A percentile compares a stretch with the other conserved stretches of the same genome.
Conservation (phyloP, 2,329 filamentous ascomycete genomes). For the Fusarium zealandicum region DNA sequence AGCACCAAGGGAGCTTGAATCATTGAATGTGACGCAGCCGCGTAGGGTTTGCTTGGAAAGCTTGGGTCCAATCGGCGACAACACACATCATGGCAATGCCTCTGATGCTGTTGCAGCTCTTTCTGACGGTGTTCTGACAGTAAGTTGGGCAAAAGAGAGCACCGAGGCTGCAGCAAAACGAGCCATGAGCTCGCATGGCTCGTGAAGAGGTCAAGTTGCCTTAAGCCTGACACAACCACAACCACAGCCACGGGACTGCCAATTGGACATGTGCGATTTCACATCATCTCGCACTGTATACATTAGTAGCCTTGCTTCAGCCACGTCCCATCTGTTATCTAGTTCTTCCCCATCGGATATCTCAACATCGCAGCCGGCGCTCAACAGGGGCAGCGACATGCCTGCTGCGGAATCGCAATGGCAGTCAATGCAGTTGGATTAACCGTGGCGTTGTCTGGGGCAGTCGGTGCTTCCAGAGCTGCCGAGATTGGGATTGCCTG, state of each 20-base stretch:
- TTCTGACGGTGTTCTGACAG: background rate
- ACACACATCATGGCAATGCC: background rate
- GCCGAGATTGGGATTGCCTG: slow-evolving; percentile 31
- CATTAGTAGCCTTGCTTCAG: slow-evolving; percentile 21
- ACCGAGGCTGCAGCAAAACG: background rate
- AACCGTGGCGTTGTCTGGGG: slow-evolving; percentile 25
- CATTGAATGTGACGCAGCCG: slow-evolving; percentile 32
- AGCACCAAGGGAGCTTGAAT: slow-evolving; percentile 2
- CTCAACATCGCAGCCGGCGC: slow-evolving; percentile 4
- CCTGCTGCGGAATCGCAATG: background rate
- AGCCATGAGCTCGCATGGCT: slow-evolving; percentile 10
- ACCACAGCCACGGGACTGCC: slow-evolving; percentile 15
- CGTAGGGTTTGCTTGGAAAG: slow-evolving; percentile 12
- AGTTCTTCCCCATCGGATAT: slow-evolving; percentile 18
- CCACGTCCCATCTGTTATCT: too few species aligned
- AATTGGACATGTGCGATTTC: slow-evolving; percentile 13
- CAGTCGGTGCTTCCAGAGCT: slow-evolving; percentile 22
- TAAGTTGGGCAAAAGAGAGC: background rate
- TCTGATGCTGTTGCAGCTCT: background rate
- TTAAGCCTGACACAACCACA: slow-evolving; percentile 1
- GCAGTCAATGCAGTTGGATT: slow-evolving; percentile 1
- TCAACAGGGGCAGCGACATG: background rate
- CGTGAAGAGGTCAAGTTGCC: slow-evolving; percentile 33
- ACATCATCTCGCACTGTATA: slow-evolving; percentile 15
- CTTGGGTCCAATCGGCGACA: slow-evolving; percentile 7